Base-by-base conservation (phyloP, 306 rosid species). In the Sicyos baderoa region DNA sequence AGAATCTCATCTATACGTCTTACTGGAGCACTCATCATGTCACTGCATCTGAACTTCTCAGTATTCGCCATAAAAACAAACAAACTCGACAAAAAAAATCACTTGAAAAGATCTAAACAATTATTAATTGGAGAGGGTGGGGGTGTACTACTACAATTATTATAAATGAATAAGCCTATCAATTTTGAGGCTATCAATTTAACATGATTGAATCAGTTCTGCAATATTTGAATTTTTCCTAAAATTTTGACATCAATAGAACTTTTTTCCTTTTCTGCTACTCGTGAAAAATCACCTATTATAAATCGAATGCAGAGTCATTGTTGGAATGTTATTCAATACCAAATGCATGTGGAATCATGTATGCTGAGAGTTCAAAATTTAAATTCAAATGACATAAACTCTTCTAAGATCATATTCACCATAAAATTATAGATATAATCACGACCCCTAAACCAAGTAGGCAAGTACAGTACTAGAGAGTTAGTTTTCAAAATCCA, bases 1-100 rank as follows among this genome's bases (percentile, higher is more conserved):
- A 86, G 95, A 83, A 94, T 81, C 79, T 88, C 99, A 84, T 94
- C 91, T 32, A 90, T 84, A 70, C 96, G 90, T 72, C 82, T 88
- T 52, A 94, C 90, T 29, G 99, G 99, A 72, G 91, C 88, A 74
- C 82, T 85, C 89, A 88, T 76, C 82, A 86, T 73, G 68, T 88
- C 94, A 72, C 99, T 94, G 90, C 79, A 18, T 35, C 0, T 40
- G 51, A 72, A 71, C 71, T 15, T 29, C 76, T 62, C 75, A 70
- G 74, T 44, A 51, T 66, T 25, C 15, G 21, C 40, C 0, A 15
- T 10, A 23, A 51, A 22, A 50, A 68, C n/a, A 68, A 17, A 68
- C 40, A 40, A 68, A 68, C 27, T 66, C 7, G 0, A 15, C 19
- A 47, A 45, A 18, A 66, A 64, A 10, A 9, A 45, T 50, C 42